Percentiles rank a stretch among this genome's conserved stretches.
Conservation (phyloP, 352 stramenopile genomes). For the Phytophthora lateralis region DNA sequence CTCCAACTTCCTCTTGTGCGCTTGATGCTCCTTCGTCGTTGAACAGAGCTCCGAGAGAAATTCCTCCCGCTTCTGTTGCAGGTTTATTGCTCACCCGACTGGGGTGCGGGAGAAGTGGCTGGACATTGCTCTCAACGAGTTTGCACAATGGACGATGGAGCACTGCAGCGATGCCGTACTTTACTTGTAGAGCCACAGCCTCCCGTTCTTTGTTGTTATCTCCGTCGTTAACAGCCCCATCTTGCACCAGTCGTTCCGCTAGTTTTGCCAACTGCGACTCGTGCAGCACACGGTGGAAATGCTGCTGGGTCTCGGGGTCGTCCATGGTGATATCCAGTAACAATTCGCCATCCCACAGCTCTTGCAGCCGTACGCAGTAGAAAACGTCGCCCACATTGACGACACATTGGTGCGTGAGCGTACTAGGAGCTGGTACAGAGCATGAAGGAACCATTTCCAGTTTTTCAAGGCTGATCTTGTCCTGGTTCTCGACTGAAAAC, state of each 20-base stretch:
- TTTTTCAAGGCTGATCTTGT: background rate
- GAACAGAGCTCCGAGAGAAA: slow-evolving; percentile 25
- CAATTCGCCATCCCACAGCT: slow-evolving; percentile 70
- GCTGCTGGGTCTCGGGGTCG: slow-evolving; percentile 46
- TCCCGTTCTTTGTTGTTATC: slow-evolving; percentile 12
- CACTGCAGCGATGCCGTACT: slow-evolving; percentile 19
- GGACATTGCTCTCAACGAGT: slow-evolving; percentile 21
- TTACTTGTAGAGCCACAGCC: slow-evolving; percentile 26
- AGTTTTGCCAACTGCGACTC: slow-evolving; percentile 45
- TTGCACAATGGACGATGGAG: slow-evolving; percentile 37
- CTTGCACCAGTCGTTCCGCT: slow-evolving; percentile 34
- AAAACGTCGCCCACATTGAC: slow-evolving; percentile 51
- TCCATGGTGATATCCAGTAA: slow-evolving; percentile 63
- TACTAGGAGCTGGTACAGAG: slow-evolving; percentile 14
- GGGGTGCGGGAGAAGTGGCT: slow-evolving; percentile 25
- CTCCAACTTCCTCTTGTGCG: background rate
- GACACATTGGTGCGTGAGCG: slow-evolving; percentile 60
- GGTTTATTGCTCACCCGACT: slow-evolving; percentile 18
- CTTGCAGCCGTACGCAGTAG: slow-evolving; percentile 64
- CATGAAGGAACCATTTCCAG: background rate
- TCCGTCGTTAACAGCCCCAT: slow-evolving; percentile 18
- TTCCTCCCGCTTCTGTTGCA: slow-evolving; percentile 11
- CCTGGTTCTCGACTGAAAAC: slow-evolving; percentile 14
- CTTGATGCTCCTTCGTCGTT: slow-evolving; percentile 7
- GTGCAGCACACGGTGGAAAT: slow-evolving; percentile 37